A percentile compares a stretch with the other conserved stretches of the same genome.
These are phyloP conservation scores for Phytophthora hybrid DNA, from an alignment of 352 stramenopile genomes.

Conservation along the genomic window DNA sequence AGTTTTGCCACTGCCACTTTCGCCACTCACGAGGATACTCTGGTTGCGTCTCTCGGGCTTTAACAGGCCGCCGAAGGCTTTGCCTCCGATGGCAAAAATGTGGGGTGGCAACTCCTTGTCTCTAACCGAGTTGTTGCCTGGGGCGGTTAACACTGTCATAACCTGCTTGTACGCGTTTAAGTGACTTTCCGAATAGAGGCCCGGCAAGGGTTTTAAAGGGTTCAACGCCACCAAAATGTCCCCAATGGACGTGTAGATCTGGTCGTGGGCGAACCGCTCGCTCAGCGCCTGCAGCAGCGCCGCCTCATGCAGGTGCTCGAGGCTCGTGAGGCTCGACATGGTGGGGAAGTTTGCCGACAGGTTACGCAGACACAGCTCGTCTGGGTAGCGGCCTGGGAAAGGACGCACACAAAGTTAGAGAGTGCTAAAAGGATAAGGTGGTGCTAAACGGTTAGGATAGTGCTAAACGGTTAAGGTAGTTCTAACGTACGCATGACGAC, in stretches of 20 bases:
- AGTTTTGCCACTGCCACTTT: slow-evolving; percentile 95
- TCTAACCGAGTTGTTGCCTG: neutral
- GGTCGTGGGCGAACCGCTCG: slow-evolving; percentile 75
- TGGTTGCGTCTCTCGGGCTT: slow-evolving; percentile 80
- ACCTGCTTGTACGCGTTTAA: slow-evolving; percentile 75
- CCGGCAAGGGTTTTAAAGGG: slow-evolving; percentile 75
- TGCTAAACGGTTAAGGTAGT: slow-evolving; percentile 1
- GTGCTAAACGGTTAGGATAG: slow-evolving; percentile 12
- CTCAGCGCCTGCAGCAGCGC: slow-evolving; percentile 82
- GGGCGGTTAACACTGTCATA: slow-evolving; percentile 35
- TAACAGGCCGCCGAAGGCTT: slow-evolving; percentile 84
- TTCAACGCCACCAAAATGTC: slow-evolving; percentile 89
- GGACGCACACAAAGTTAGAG: slow-evolving; percentile 2
- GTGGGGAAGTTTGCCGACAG: slow-evolving; percentile 55
- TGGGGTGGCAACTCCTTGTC: slow-evolving; percentile 69
- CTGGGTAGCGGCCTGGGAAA: slow-evolving; percentile 41
- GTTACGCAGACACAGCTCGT: slow-evolving; percentile 79
- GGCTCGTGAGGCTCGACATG: slow-evolving; percentile 74
- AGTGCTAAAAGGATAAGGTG: neutral
- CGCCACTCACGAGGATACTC: slow-evolving; percentile 94
- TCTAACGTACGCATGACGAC: slow-evolving; percentile 53
- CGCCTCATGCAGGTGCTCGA: slow-evolving; percentile 88
- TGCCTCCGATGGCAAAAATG: slow-evolving; percentile 91
- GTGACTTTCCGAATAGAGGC: slow-evolving; percentile 64
- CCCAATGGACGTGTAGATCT: slow-evolving; percentile 91